Evolutionary conservation across 768 basidiomycete species (phyloP), one percentile per base, ranked within the genome.

Genomic region (Agrocybe chaxingu): DNA sequence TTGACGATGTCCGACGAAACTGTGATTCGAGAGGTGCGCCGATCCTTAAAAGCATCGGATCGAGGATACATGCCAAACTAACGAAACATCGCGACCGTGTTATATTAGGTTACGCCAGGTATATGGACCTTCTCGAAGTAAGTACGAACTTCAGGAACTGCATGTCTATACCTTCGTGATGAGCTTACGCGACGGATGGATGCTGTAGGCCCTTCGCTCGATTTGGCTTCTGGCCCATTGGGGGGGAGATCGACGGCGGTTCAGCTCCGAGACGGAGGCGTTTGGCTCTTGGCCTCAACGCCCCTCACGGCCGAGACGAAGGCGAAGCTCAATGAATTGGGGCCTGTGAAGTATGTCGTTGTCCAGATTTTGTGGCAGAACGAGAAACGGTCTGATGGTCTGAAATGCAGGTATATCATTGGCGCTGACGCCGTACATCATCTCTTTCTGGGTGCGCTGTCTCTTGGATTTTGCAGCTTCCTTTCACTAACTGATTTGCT

Each of bases 251-350:
- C 89, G 6, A 95, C 92, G 0, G 93, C 91, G 0, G 73, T 95
- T 58, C 81, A 76, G 66, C 73, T 94, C 18, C 67, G 68, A 35
- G 76, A 78, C 44, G 83, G 85, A 34, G 83, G 79, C 9, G 82
- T 94, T 24, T 94, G 89, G 82, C 74, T 93, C 9, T 71, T 92
- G n/a, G 91, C 89, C 0, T 92, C 89, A 1, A 86, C 86, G 7
- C 86, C 88, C 0, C 69, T 90, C 47, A 78, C 80, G 34, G 69
- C 70, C 2, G 81, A 81, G 24, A 92, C 89, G 2, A 85, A 84
- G 61, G 51, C 66, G 3, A 83, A 78, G 40, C 65, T 92, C 7
- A 73, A 80, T 41, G 71, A 75, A 19, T 68, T 93, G 1, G 89
- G 92, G 0, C 76, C 79, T 9, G 86, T 92, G 47, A 84, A 82